Conservation (phyloP, 176 grass and related monocot genomes). For the Alloteropsis semialata region DNA sequence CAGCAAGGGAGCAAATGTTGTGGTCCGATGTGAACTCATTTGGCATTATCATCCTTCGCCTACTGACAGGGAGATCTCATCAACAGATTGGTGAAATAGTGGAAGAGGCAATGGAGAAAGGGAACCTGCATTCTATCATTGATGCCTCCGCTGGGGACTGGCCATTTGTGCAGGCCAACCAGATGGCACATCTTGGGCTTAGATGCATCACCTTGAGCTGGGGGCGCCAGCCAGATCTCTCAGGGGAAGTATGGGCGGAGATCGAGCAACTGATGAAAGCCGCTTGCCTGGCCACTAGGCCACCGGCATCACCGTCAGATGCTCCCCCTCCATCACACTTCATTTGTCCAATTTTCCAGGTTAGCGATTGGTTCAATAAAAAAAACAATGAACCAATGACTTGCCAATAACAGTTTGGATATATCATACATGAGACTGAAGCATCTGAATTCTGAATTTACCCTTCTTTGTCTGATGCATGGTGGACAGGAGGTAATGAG, state of each 20-base stretch:
- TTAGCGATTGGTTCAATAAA: constrained; percentile 1
- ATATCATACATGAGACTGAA: background rate
- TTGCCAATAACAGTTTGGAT: background rate
- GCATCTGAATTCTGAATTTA: background rate
- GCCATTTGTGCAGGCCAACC: constrained; percentile 70
- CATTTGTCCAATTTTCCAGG: constrained; percentile 76
- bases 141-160: constrained; percentile 66
- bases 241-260: constrained; percentile 43
- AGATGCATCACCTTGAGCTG: constrained; percentile 47
- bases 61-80: constrained; percentile 62
- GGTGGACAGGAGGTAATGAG: constrained; percentile 64
- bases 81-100: constrained; percentile 49
- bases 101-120: constrained; percentile 53
- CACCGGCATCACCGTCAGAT: constrained; percentile 1
- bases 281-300: constrained; percentile 15
- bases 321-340: constrained; percentile 51
- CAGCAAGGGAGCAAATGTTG: constrained; percentile 45
- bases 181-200: constrained; percentile 65
- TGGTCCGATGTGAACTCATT: constrained; percentile 72
- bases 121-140: constrained; percentile 46
- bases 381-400: background rate
- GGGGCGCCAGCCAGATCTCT: constrained; percentile 51
- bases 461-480: background rate
- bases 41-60: constrained; percentile 64
- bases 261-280: constrained; percentile 54